These are phyloP conservation scores for Geranium incanum DNA, from an alignment of 441 rosid species.

Conservation along the genomic window DNA sequence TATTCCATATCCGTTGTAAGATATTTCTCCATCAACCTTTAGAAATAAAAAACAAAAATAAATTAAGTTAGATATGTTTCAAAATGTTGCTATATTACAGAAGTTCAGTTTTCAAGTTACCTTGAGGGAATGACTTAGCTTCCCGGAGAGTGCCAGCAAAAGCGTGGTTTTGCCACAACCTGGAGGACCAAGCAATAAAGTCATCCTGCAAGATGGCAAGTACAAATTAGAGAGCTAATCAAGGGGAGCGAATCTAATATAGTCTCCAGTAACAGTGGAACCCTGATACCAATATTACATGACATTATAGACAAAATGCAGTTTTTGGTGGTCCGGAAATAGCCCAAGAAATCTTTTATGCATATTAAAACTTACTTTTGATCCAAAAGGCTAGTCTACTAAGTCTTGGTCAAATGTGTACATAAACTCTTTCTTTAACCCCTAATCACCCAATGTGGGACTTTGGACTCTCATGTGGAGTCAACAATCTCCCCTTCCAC, in stretches of 20 bases:
- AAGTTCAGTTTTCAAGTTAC: constrained; percentile 23
- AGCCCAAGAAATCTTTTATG: too few relatives aligned
- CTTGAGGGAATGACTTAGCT: constrained; percentile 40
- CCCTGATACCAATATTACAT: too few relatives aligned
- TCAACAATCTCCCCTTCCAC: too few relatives aligned
- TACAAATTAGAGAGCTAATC: neutral
- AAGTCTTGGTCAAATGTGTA: too few relatives aligned
- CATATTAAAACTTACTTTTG: too few relatives aligned
- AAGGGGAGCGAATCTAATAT: constrained; percentile 15
- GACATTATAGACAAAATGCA: too few relatives aligned
- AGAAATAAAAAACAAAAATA: constrained; percentile 6
- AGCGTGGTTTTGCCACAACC: constrained; percentile 69
- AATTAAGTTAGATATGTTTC: neutral
- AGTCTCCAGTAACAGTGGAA: too few relatives aligned
- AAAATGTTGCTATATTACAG: neutral
- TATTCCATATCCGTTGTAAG: constrained; percentile 38
- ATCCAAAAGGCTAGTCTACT: too few relatives aligned
- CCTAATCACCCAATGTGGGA: too few relatives aligned
- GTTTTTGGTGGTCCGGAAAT: too few relatives aligned
- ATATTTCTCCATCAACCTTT: constrained; percentile 39
- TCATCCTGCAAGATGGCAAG: constrained; percentile 37
- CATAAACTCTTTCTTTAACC: too few relatives aligned
- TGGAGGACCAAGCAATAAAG: constrained; percentile 63
- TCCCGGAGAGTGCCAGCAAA: constrained; percentile 47
- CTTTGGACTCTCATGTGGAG: too few relatives aligned